Evolutionary conservation across 257 asterid species (phyloP).

Genomic region (Solanum corneliomulleri): DNA sequence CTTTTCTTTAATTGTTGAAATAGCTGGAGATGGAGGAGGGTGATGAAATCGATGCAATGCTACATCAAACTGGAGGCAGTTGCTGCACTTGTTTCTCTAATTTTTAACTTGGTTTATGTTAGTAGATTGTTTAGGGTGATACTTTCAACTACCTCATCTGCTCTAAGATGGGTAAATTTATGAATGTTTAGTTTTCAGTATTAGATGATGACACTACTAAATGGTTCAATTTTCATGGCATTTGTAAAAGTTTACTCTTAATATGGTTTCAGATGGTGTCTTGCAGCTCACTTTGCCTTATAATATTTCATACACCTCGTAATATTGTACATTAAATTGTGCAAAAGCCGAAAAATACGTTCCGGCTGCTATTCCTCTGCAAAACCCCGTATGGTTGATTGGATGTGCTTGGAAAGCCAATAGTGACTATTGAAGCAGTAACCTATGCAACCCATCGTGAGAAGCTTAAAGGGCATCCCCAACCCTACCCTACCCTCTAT

Average conservation of each 20-base stretch:
- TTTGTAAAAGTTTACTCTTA: background rate
- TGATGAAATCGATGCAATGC: slow-evolving; percentile 22
- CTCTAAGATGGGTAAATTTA: background rate
- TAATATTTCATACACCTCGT: background rate
- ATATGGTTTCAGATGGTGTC: background rate
- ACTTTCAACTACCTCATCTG: background rate
- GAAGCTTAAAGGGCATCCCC: too few species aligned
- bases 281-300: background rate
- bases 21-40: slow-evolving; percentile 26
- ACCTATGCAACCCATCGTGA: too few species aligned
- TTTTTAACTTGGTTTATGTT: background rate
- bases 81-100: background rate
- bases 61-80: slow-evolving; percentile 16
- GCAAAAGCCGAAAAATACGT: too few species aligned
- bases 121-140: background rate
- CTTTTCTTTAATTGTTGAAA: background rate
- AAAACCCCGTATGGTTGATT: background rate
- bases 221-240: background rate
- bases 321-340: too few species aligned
- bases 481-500: too few species aligned
- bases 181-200: background rate
- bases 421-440: background rate
- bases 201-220: background rate
- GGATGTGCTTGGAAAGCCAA: background rate
- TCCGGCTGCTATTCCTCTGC: too few species aligned